Evolutionary conservation across 2,329 filamentous ascomycete genomes (phyloP), one percentile per base, ranked within the genome.

Genomic region (Diplocarpon mali): DNA sequence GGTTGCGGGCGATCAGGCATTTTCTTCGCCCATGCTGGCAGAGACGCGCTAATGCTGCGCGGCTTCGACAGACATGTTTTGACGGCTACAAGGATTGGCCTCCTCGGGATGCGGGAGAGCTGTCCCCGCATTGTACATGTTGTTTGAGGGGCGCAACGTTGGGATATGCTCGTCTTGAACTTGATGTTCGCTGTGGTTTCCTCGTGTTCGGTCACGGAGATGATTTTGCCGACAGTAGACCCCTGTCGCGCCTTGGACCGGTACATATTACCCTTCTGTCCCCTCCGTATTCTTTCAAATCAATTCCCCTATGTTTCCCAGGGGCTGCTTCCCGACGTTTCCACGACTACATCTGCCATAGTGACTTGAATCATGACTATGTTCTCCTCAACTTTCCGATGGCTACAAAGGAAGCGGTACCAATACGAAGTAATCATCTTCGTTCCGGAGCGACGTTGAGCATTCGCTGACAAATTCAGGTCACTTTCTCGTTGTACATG

Each of bases 401-500:
- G 89, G 87, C 73, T 96, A 55, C 81, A 88, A 66, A 78, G 89
- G 66, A 98, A 98, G 75, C 81, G 89, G 64, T 95, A 96, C 72
- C 92, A 96, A 71, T 88, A 96, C 64, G 92, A 98, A 69, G 59
- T 60, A 44, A 9, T 40, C 27, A 34, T 31, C 13, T 15, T 13
- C 24, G 20, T n/a, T 20, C 29, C 36, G 3, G 10, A 12, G 24
- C 16, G 20, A 27, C 12, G 38, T n/a, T 20, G 27, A 9, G 10
- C 16, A 7, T 13, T 15, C 46, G 30, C 41, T 55, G 16, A 48
- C 43, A 94, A 92, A 72, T 87, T 61, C 87, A 98, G 70, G 90
- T 96, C 64, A 95, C 90, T 11, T 92, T 93, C 67, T 83, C 85
- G 49, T 76, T 96, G 20, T 96, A 98, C 73, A 96, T 98, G 85